Conservation (phyloP, 345 rosid genomes). For the Salix brachista region DNA sequence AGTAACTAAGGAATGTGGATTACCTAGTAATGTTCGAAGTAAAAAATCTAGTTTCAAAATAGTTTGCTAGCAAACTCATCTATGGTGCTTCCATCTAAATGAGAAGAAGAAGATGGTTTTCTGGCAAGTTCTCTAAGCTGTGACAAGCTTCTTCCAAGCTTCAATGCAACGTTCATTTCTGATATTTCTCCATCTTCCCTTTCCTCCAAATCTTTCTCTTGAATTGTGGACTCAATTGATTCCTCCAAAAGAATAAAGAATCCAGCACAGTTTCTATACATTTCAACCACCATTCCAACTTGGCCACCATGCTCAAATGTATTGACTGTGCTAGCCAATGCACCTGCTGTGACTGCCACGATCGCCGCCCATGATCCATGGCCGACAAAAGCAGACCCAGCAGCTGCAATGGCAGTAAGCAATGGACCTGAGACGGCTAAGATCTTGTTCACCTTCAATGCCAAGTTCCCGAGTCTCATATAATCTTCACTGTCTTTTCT, state of each 20-base stretch:
- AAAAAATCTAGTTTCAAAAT: slow-evolving; percentile 13
- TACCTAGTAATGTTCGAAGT: not conserved
- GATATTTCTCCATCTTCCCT: slow-evolving; percentile 40
- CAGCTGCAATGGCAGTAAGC: slow-evolving; percentile 38
- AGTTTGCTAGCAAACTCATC: slow-evolving; percentile 49
- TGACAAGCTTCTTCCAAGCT: slow-evolving; percentile 50
- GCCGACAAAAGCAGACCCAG: slow-evolving; percentile 20
- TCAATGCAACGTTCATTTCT: slow-evolving; percentile 36
- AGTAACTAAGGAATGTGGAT: not conserved
- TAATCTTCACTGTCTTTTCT: slow-evolving; percentile 40
- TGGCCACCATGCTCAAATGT: slow-evolving; percentile 45
- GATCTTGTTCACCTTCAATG: slow-evolving; percentile 36
- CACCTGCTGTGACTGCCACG: slow-evolving; percentile 34
- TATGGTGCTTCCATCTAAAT: slow-evolving; percentile 2
- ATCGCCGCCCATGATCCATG: slow-evolving; percentile 12
- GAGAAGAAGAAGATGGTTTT: slow-evolving; percentile 22
- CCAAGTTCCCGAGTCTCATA: slow-evolving; percentile 34
- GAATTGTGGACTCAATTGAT: slow-evolving; percentile 25
- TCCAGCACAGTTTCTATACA: slow-evolving; percentile 51
- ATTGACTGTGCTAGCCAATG: slow-evolving; percentile 30
- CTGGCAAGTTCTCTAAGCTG: slow-evolving; percentile 40
- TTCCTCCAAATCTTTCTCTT: slow-evolving; percentile 3
- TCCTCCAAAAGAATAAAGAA: slow-evolving; percentile 31
- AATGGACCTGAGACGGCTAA: slow-evolving; percentile 44
- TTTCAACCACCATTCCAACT: slow-evolving; percentile 57